phyloP scores from a whole-genome alignment of 148 eudicot genomes.

The Fagopyrum tataricum region DNA sequence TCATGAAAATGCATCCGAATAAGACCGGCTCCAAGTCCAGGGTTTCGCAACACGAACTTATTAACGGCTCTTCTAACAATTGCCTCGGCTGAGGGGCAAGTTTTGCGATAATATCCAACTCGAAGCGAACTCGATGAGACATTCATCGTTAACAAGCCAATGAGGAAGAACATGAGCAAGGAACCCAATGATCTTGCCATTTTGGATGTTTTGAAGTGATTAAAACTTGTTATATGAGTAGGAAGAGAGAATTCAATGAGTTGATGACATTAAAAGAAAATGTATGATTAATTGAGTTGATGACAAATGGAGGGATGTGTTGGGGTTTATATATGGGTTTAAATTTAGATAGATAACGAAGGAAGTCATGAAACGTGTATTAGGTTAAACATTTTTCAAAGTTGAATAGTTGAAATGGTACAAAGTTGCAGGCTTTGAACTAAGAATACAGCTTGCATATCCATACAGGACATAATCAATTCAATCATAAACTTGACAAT shows the following conservation, averaged over 20 bases:
- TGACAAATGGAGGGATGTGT: neutral
- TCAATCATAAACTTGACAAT: neutral
- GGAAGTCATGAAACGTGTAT: neutral
- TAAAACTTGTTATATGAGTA: neutral
- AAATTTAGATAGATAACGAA: neutral
- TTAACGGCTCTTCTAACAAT: slow-evolving; percentile 3
- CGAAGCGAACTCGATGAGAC: neutral
- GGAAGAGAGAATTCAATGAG: neutral
- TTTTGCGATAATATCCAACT: neutral
- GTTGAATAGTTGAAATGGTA: neutral
- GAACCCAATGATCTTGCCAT: neutral
- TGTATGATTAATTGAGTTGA: neutral
- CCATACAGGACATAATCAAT: neutral
- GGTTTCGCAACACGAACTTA: neutral
- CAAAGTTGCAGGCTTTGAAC: neutral
- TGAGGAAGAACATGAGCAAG: neutral
- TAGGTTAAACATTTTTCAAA: neutral
- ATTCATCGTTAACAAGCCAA: neutral
- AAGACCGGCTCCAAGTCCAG: neutral
- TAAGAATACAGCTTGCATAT: neutral
- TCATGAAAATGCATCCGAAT: slow-evolving; percentile 6
- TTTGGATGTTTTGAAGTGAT: neutral
- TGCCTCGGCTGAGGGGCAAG: neutral
- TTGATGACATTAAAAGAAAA: neutral
- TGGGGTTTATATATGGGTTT: neutral